phyloP scores from a whole-genome alignment of 2,329 filamentous ascomycete genomes.

The Ascochyta rabiei region DNA sequence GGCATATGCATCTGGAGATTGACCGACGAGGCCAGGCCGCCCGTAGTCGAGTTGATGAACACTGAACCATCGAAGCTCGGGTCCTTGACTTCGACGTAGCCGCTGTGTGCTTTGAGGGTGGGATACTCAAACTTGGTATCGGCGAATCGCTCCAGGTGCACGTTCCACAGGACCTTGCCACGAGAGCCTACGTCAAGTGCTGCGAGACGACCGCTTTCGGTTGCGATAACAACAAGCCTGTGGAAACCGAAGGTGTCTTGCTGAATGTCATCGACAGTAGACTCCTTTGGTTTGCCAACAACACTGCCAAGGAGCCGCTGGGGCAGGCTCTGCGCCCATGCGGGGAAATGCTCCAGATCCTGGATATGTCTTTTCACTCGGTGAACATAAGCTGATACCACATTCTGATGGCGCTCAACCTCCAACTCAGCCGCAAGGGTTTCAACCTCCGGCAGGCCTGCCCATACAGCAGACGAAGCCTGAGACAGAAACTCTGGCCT shows the following conservation, averaged over 20 bases:
- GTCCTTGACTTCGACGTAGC: conserved; percentile 44
- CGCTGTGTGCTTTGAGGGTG: conserved; percentile 37
- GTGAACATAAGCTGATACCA: conserved; percentile 83
- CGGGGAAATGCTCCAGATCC: conserved; percentile 78
- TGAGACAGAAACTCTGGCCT: conserved; percentile 83
- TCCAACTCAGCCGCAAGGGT: conserved; percentile 80
- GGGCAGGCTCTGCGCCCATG: conserved; percentile 73
- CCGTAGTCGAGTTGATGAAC: conserved; percentile 44
- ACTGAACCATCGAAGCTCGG: conserved; percentile 28
- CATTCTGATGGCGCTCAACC: conserved; percentile 82
- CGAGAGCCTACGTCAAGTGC: conserved; percentile 78
- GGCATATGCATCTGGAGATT: conserved; percentile 20
- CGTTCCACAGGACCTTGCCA: conserved; percentile 77
- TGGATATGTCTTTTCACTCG: conserved; percentile 80
- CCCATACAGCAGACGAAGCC: conserved; percentile 79
- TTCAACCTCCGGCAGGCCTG: conserved; percentile 75
- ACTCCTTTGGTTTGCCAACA: conserved; percentile 63
- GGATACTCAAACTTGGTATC: conserved; percentile 69
- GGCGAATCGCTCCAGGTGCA: conserved; percentile 65
- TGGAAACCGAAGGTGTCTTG: conserved; percentile 86
- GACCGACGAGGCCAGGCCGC: conserved; percentile 30
- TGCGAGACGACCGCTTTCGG: conserved; percentile 77
- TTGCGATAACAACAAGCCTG: conserved; percentile 82
- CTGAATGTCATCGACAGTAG: conserved; percentile 58
- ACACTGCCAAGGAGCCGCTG: conserved; percentile 65